These are phyloP conservation scores for Cephaloascus albidus DNA, from an alignment of 805 yeast species.

Conservation along the genomic window DNA sequence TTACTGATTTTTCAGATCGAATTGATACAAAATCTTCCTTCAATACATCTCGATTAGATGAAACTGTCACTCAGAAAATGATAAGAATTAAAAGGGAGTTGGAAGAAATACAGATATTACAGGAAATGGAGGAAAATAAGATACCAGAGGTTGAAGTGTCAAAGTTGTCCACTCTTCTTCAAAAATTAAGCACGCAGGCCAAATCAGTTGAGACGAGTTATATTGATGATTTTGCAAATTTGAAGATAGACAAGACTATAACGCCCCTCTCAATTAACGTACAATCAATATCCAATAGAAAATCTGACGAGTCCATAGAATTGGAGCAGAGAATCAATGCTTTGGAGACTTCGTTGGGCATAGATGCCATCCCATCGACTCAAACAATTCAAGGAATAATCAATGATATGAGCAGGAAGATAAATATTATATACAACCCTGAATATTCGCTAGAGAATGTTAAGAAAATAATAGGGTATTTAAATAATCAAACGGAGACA, in stretches of 20 bases:
- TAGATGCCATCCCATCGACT: constrained; percentile 3
- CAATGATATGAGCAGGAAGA: constrained; percentile 21
- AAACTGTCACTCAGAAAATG: constrained; percentile 27
- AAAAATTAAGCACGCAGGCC: background rate
- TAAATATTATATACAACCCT: constrained; percentile 24
- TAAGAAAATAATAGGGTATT: constrained; percentile 13
- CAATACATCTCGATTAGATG: constrained; percentile 20
- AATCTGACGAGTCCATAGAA: constrained; percentile 8
- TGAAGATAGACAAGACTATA: background rate
- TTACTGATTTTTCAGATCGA: constrained; percentile 14
- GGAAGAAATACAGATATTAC: constrained; percentile 18
- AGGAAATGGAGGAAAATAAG: constrained; percentile 1
- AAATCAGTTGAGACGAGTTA: background rate
- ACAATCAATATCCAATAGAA: no score
- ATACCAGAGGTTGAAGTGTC: background rate
- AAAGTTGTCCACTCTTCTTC: background rate
- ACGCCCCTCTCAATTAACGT: no score
- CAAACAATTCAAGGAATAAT: constrained; percentile 15
- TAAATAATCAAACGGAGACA: constrained; percentile 17
- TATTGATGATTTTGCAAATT: no score
- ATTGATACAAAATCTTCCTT: constrained; percentile 23
- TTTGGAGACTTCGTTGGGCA: constrained; percentile 15
- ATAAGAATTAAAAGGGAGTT: constrained; percentile 28
- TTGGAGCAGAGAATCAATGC: constrained; percentile 15
- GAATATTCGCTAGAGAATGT: constrained; percentile 16